phyloP scores from a whole-genome alignment of 2,329 filamentous ascomycete species.

The Metarhizium album region DNA sequence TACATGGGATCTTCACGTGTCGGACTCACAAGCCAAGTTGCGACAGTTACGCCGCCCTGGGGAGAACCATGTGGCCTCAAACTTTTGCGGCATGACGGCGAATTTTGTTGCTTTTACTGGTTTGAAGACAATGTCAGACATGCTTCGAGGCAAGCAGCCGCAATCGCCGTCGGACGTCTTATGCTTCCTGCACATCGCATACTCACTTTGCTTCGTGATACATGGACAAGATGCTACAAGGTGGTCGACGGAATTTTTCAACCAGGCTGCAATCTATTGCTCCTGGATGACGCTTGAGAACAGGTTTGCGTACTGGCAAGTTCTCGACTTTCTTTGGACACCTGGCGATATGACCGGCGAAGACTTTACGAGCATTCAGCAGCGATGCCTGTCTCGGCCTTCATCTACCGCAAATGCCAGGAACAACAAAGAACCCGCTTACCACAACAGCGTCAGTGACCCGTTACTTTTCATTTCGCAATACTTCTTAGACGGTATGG shows the following conservation, averaged over 20 bases:
- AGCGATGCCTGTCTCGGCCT: slow-evolving; percentile 9
- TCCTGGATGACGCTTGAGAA: slow-evolving; percentile 27
- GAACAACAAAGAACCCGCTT: slow-evolving; percentile 33
- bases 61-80: slow-evolving; percentile 29
- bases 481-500: slow-evolving; percentile 40
- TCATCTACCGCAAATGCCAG: slow-evolving; percentile 15
- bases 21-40: slow-evolving; percentile 29
- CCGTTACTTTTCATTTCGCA: slow-evolving; percentile 29
- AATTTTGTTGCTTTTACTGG: slow-evolving; percentile 29
- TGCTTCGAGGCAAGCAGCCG: slow-evolving; percentile 27
- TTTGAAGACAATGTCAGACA: slow-evolving; percentile 27
- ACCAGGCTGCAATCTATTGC: slow-evolving; percentile 35
- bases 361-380: slow-evolving; percentile 19
- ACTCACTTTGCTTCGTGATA: slow-evolving; percentile 37
- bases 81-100: slow-evolving; percentile 29
- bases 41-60: slow-evolving; percentile 24
- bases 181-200: slow-evolving; percentile 41
- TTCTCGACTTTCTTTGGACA: slow-evolving; percentile 39
- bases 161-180: slow-evolving; percentile 32
- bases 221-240: slow-evolving; percentile 28
- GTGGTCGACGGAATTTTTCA: slow-evolving; percentile 31
- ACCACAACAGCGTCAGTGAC: slow-evolving; percentile 20
- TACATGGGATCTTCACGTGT: slow-evolving; percentile 34
- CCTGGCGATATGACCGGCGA: slow-evolving; percentile 23
- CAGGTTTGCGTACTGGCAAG: slow-evolving; percentile 28